Evolutionary conservation across 805 yeast species (phyloP), one percentile per base, ranked within the genome.

Genomic region (Yarrowia sp.): DNA sequence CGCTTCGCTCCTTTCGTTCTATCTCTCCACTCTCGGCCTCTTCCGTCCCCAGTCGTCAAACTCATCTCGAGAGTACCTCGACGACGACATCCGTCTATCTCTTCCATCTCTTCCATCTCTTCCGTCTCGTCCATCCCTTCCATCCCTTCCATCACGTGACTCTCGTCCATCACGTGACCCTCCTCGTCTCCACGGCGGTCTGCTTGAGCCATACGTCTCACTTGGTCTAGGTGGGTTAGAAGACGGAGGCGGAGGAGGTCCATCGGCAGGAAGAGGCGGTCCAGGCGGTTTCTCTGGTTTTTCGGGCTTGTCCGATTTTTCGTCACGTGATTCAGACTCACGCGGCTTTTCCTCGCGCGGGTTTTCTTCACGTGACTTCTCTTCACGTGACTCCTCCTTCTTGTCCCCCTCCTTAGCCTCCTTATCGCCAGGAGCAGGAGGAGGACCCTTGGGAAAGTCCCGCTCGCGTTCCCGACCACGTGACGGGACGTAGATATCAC

Each of bases 221-320:
- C 56, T 33, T 2, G 56, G 39, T 6, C 56, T 19, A 22, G 56
- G 56, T 32, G 56, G 56, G 10, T 47, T 31, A 2, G 56, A 47
- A 8, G 56, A 47, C 4, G 56, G 56, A 8, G 56, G 56, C n/a
- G 56, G 56, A 33, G 56, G 56, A 32, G 56, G 56, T 9, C 56
- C 56, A n/a, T 47, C 39, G 24, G 56, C 39, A 32, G 56, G 56
- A 9, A 47, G 56, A 8, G 56, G 56, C 4, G 56, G 56, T 14
- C 56, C 56, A 1, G 56, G 56, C 9, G 55, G 55, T 7, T 21
- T 21, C 2, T 10, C 31, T 1, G 27, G 18, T 6, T 47, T 22
- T 25, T 19, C 35, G 18, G 53, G 6, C 10, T 21, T 21, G 12
- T 41, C 46, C 5, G 19, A 9, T 32, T 32, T 32, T 13, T 12